These are phyloP conservation scores for Lipomyces kockii DNA, from an alignment of 805 yeast genomes.

Conservation along the genomic window DNA sequence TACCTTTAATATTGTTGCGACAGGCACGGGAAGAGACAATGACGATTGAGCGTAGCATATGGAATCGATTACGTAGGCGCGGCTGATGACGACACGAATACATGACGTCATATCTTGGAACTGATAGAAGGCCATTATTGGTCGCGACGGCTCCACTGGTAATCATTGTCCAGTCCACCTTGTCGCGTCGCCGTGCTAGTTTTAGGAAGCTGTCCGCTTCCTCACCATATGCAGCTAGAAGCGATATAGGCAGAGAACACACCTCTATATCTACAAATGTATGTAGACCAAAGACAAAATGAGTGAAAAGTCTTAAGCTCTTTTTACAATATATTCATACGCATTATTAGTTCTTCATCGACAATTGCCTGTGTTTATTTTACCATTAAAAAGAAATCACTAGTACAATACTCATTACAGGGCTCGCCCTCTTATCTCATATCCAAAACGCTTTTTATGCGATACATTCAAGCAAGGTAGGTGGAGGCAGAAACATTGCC, in stretches of 20 bases:
- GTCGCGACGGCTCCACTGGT: too few species aligned
- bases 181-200: too few species aligned
- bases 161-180: too few species aligned
- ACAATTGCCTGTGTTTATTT: not conserved
- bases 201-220: too few species aligned
- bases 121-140: too few species aligned
- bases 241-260: not conserved
- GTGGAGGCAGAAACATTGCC: conserved; percentile 96
- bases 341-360: not conserved
- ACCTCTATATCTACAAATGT: not conserved
- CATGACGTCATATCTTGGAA: too few species aligned
- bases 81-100: too few species aligned
- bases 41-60: too few species aligned
- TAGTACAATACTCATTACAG: not conserved
- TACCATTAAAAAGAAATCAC: not conserved
- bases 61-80: too few species aligned
- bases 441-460: not conserved
- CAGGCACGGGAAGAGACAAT: too few species aligned
- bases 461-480: conserved; percentile 74
- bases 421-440: not conserved
- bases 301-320: not conserved
- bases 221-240: not conserved
- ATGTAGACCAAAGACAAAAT: not conserved
- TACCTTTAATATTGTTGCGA: too few species aligned
- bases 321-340: not conserved